Percentiles rank a stretch among this genome's conserved stretches.
phyloP scores from a whole-genome alignment of 257 asterid species.

The Mentha longifolia region DNA sequence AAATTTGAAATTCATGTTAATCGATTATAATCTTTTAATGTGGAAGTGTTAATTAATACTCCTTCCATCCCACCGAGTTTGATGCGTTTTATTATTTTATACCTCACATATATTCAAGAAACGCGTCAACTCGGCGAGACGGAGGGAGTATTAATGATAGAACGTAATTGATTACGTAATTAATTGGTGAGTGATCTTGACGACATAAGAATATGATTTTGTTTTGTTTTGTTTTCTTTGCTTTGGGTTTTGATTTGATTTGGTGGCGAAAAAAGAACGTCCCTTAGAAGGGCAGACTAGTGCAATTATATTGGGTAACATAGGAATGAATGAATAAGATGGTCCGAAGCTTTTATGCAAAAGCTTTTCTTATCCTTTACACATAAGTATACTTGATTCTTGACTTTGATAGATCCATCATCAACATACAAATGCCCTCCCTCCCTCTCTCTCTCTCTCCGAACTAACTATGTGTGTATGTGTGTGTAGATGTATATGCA shows the following conservation, averaged over 20 bases:
- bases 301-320: conserved; percentile 6
- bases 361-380: conserved; percentile 53
- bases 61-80: too few species aligned
- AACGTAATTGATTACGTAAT: neutral
- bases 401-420: neutral
- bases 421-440: conserved; percentile 25
- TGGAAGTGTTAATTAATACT: neutral
- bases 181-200: conserved; percentile 14
- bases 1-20: neutral
- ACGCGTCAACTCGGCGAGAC: too few species aligned
- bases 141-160: neutral
- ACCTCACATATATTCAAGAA: too few species aligned
- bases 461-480: too few species aligned
- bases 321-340: neutral
- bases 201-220: neutral
- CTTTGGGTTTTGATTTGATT: conserved; percentile 8
- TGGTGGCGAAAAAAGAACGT: conserved; percentile 34
- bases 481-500: too few species aligned
- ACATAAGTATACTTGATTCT: conserved; percentile 40
- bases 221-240: neutral
- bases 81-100: too few species aligned
- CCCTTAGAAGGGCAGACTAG: conserved; percentile 57
- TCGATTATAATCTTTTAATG: too few species aligned
- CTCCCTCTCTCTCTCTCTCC: too few species aligned
- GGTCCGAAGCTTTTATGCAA: conserved; percentile 32